Evolutionary conservation across 2,329 filamentous ascomycete genomes (phyloP).

Genomic region (Trichoderma sp.): DNA sequence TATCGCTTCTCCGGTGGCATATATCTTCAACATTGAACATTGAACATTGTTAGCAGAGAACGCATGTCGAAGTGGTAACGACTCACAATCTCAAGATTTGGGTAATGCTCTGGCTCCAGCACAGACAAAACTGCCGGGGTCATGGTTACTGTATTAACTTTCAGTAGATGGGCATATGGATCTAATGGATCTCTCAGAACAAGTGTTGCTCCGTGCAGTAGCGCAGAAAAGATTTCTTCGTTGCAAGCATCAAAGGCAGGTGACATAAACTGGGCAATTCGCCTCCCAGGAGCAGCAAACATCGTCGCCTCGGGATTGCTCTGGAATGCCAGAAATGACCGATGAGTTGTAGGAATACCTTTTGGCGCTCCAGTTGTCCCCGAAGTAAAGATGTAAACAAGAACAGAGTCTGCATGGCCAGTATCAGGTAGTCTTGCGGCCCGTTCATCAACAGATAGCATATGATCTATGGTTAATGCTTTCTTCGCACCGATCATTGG

Average conservation of each 20-base stretch:
- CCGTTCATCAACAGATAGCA: background rate
- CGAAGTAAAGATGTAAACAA: conserved; percentile 16
- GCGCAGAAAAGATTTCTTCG: conserved; percentile 6
- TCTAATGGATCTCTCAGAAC: conserved; percentile 12
- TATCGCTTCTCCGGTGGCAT: conserved; percentile 4
- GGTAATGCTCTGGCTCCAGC: background rate
- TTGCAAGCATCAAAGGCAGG: conserved; percentile 15
- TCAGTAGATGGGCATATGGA: conserved; percentile 9
- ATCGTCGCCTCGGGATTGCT: conserved; percentile 16
- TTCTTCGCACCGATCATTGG: background rate
- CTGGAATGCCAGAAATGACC: conserved; percentile 11
- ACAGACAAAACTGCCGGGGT: conserved; percentile 8
- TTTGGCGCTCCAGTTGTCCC: conserved; percentile 17
- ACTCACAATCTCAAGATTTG: conserved; percentile 8
- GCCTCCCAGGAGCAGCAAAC: conserved; percentile 10
- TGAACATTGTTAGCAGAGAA: background rate
- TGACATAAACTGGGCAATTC: conserved; percentile 19
- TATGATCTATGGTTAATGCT: background rate
- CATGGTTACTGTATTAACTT: conserved; percentile 5
- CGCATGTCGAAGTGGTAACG: background rate
- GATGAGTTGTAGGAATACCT: conserved; percentile 11
- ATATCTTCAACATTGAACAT: background rate
- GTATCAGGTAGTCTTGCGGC: background rate
- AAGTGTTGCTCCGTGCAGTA: conserved; percentile 15
- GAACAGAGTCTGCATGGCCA: background rate